Base-by-base conservation (phyloP, 495 filamentous ascomycete genomes). In the Friedmanniomyces endolithicus region DNA sequence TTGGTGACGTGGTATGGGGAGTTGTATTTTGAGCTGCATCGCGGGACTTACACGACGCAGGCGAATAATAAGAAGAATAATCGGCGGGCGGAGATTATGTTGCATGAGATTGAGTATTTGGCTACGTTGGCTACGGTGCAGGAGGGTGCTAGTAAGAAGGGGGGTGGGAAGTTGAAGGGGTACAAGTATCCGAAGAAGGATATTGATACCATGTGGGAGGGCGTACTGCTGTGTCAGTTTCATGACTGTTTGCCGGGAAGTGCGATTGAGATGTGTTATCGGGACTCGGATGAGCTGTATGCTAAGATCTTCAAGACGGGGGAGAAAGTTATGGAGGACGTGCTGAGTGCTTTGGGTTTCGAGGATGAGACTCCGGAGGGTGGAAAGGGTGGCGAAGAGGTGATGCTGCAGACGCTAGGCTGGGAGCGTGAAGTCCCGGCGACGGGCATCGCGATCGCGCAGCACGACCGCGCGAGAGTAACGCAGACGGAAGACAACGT, bases 1-100 rank as follows among this genome's bases (percentile, higher is more conserved):
- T 83, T 95, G 37, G 85, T 86, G 25, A 96, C 92, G 0, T 98
- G 92, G 92, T 95, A 95, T 64, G 92, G 92, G 25, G 92, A 98
- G 72, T 79, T 98, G 20, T 98, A 98, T 67, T 90, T 98, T 63
- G 92, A 98, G 69, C 77, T 97, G 23, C 92, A 98, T 65, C 84
- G 92, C 49, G 92, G 92, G 48, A 95, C 88, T 8, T 97, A 97
- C 70, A 98, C 92, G 0, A 95, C 90, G 0, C 92, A 98, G 66
- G 85, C 89, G 41, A 94, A 95, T 68, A 98, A 95, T 71, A 98
- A 98, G 70, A 79, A 80, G 52, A 90, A 90, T 70, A 98, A 98
- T 65, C 79, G 92, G 49, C 84, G 81, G 61, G 74, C 88, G 0
- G 92, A 98, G 66, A 79, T 84, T 47, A 66, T 94, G 70, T 74